Evolutionary conservation across 1,284 basidiomycete species (phyloP).

Genomic region (Ustilago sp.): DNA sequence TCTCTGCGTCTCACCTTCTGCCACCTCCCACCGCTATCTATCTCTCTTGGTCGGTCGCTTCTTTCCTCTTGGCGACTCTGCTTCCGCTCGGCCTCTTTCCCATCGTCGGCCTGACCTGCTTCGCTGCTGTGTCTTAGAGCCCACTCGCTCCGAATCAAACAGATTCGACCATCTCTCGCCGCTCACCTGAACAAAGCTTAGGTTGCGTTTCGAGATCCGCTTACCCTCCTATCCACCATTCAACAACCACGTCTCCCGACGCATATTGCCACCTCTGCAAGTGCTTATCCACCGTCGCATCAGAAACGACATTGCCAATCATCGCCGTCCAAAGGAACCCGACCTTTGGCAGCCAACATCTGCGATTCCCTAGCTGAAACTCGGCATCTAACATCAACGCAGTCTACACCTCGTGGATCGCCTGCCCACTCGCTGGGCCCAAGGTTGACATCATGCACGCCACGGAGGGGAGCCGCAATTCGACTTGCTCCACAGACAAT

Average conservation of each 20-base stretch:
- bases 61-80: neutral
- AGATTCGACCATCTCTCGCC: neutral
- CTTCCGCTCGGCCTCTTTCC: slow-evolving; percentile 7
- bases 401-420: neutral
- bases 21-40: neutral
- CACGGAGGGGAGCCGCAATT: slow-evolving; percentile 26
- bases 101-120: neutral
- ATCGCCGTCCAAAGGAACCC: neutral
- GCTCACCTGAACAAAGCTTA: neutral
- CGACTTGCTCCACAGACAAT: slow-evolving; percentile 41
- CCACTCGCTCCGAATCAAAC: neutral
- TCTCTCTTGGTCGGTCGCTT: neutral
- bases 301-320: neutral
- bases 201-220: slow-evolving; percentile 5
- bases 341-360: no score
- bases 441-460: slow-evolving; percentile 19
- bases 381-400: neutral
- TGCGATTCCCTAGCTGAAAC: no score
- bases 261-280: neutral
- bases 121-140: neutral
- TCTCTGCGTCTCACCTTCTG: neutral
- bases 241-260: neutral
- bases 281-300: neutral
- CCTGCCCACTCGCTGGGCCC: neutral
- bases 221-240: neutral